Evolutionary conservation across 2,329 filamentous ascomycete genomes (phyloP), one percentile per base, ranked within the genome.

Genomic region (Pseudonectria buxi): DNA sequence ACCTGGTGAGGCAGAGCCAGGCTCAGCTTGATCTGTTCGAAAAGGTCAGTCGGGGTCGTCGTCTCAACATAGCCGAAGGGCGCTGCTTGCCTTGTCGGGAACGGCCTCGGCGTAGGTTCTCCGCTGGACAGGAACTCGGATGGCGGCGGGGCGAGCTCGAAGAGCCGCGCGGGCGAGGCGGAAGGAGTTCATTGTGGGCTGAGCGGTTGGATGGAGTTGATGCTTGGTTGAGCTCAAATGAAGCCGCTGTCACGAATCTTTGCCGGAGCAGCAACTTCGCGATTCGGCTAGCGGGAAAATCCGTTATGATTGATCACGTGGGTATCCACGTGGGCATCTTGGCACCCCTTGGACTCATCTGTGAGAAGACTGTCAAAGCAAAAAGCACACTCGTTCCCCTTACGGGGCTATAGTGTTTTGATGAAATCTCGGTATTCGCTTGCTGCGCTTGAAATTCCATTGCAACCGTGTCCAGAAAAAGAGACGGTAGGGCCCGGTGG

Each of bases 1-100:
- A 96, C 92, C 88, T 95, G 86, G 73, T 96, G 90, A 72, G 92
- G 92, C 57, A 98, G 85, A 65, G 86, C 81, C 73, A 98, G 76
- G 76, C 87, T 95, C 73, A 98, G 82, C 82, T 94, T 94, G 78
- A 98, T 94, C 78, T 82, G 54, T 9, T 5, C 41, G 42, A 46
- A 30, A 33, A 31, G 42, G 50, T 55, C 38, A 57, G 49, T 47
- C 52, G 44, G 41, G 35, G 30, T 34, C 33, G 42, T 40, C 29
- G 39, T 46, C 39, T 46, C 43, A 47, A 49, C 35, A 45, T 44
- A 42, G 46, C 41, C 25, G 37, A 39, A 36, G 43, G 44, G 36
- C 38, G 44, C 36, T 43, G 39, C 72, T 62, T 65, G 69, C 78
- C 81, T 90, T 90, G 77, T 90, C 86, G 59, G 81, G 71, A 56